phyloP scores from a whole-genome alignment of 2,329 filamentous ascomycete species.

The Penicillium frequentans region DNA sequence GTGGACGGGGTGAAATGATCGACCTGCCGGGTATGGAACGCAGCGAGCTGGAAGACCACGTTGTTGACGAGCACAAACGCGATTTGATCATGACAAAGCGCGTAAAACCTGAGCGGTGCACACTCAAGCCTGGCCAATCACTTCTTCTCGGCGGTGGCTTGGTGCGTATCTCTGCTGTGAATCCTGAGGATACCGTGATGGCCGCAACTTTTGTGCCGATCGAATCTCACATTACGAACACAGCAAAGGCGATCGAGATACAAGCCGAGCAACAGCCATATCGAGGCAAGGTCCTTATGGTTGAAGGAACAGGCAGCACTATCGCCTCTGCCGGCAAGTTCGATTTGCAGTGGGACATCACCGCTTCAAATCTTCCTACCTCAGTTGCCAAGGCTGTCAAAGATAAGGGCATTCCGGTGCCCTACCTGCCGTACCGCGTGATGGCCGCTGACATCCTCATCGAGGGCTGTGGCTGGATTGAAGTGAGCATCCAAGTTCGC shows the following conservation, averaged over 20 bases:
- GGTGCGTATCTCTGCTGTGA: constrained; percentile 78
- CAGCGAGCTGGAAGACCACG: constrained; percentile 68
- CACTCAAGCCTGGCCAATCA: constrained; percentile 74
- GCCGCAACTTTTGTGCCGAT: constrained; percentile 87
- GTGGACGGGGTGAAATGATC: constrained; percentile 83
- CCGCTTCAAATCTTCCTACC: constrained; percentile 72
- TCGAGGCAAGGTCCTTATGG: constrained; percentile 63
- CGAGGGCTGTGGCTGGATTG: constrained; percentile 91
- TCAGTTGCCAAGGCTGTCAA: constrained; percentile 65
- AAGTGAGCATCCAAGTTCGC: constrained; percentile 79
- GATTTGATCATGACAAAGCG: constrained; percentile 78
- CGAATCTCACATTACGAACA: constrained; percentile 72
- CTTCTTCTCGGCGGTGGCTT: constrained; percentile 82
- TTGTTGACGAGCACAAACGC: constrained; percentile 64
- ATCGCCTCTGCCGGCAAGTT: constrained; percentile 74
- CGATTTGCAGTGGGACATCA: constrained; percentile 77
- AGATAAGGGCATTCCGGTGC: constrained; percentile 58
- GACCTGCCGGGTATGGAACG: constrained; percentile 85
- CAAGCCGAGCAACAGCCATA: constrained; percentile 64
- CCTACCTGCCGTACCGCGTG: constrained; percentile 71
- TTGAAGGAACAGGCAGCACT: constrained; percentile 56
- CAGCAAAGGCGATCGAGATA: constrained; percentile 73
- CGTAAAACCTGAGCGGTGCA: constrained; percentile 69
- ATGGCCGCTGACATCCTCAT: constrained; percentile 81
- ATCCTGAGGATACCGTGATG: constrained; percentile 65